Evolutionary conservation across 768 basidiomycete genomes (phyloP).

Genomic region (Hydnomerulius pinastri): DNA sequence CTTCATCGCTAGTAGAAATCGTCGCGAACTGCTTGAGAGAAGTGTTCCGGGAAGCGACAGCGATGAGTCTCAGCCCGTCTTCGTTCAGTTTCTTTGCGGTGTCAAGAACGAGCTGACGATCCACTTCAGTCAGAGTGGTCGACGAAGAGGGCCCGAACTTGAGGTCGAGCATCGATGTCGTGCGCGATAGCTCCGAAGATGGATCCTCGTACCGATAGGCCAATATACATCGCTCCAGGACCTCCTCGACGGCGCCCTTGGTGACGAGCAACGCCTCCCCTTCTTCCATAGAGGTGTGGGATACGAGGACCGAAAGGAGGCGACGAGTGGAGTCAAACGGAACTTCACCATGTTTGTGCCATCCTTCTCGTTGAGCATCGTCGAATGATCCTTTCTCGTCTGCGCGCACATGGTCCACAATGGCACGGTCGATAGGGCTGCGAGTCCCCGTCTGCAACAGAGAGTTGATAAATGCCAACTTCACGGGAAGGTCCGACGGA

Average conservation of each 20-base stretch:
- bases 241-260: conserved; percentile 35
- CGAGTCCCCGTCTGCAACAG: conserved; percentile 36
- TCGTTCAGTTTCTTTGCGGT: conserved; percentile 31
- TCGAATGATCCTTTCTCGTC: conserved; percentile 9
- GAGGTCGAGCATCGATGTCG: conserved; percentile 5
- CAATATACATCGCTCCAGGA: conserved; percentile 31
- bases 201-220: conserved; percentile 18
- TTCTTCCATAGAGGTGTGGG: conserved; percentile 14
- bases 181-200: conserved; percentile 2
- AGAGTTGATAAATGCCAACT: conserved; percentile 35
- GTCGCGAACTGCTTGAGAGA: conserved; percentile 14
- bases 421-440: conserved; percentile 37
- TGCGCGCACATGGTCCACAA: conserved; percentile 28
- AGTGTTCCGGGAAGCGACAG: conserved; percentile 26
- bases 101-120: conserved; percentile 25
- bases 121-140: conserved; percentile 14
- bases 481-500: conserved; percentile 23
- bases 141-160: conserved; percentile 20
- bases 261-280: conserved; percentile 29
- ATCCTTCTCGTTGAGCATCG: conserved; percentile 15
- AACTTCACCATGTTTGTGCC: conserved; percentile 36
- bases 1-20: conserved; percentile 27
- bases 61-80: conserved; percentile 32
- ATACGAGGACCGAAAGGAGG: conserved; percentile 36
- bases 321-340: conserved; percentile 39